phyloP scores from a whole-genome alignment of 2,329 filamentous ascomycete species.

The Alternaria novae-zelandiae region DNA sequence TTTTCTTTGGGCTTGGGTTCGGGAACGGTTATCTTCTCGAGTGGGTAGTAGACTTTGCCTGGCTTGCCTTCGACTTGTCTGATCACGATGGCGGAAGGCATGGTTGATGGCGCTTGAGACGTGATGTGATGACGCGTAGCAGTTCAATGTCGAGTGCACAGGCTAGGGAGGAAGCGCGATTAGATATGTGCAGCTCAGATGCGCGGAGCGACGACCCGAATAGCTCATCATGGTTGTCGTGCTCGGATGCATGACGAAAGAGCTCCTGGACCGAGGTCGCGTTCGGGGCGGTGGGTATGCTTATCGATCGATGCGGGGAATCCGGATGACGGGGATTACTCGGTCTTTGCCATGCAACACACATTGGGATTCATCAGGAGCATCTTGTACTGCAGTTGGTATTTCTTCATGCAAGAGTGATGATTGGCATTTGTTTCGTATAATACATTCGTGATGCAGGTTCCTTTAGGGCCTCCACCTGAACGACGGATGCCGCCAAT shows the following conservation, averaged over 20 bases:
- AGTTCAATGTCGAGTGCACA: background rate
- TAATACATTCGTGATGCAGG: background rate
- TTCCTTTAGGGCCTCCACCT: conserved; percentile 60
- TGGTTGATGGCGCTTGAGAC: conserved; percentile 22
- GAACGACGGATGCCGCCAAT: conserved; percentile 65
- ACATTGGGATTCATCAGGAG: background rate
- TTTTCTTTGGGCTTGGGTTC: conserved; percentile 38
- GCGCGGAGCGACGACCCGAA: background rate
- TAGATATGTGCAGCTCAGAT: background rate
- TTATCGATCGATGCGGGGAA: conserved; percentile 15
- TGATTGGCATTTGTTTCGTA: background rate
- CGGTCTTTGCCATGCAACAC: background rate
- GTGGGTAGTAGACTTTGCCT: conserved; percentile 83
- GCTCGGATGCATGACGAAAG: conserved; percentile 18
- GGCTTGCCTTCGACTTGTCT: conserved; percentile 80
- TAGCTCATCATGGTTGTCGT: conserved; percentile 4
- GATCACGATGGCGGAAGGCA: conserved; percentile 66
- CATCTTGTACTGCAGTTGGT: background rate
- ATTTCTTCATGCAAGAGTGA: background rate
- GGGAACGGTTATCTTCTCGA: conserved; percentile 45
- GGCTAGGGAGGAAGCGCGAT: background rate
- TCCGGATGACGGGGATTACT: background rate
- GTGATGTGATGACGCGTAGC: background rate
- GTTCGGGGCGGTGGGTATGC: background rate
- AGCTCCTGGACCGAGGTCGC: conserved; percentile 17